Evolutionary conservation across 306 rosid species (phyloP).

Genomic region (Cercis canadensis): DNA sequence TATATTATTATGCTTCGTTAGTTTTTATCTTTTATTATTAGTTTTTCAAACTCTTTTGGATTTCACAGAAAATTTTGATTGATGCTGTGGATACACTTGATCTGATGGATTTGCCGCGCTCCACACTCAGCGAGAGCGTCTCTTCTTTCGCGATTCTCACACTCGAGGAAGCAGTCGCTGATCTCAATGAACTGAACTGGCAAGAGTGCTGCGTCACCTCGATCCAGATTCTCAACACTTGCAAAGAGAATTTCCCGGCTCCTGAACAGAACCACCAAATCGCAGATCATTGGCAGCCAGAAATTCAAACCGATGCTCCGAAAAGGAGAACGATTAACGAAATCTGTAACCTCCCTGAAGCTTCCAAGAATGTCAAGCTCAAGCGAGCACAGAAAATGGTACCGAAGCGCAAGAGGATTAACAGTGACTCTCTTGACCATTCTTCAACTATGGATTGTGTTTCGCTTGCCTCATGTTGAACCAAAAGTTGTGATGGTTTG

Average conservation of each 20-base stretch:
- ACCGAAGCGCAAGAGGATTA: conserved; percentile 46
- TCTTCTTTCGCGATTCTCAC: conserved; percentile 46
- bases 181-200: conserved; percentile 71
- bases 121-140: conserved; percentile 58
- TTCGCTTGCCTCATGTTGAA: conserved; percentile 56
- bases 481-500: background rate
- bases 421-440: conserved; percentile 11
- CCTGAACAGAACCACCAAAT: conserved; percentile 23
- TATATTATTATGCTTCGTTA: background rate
- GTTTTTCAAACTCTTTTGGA: conserved; percentile 3
- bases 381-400: conserved; percentile 30
- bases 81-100: conserved; percentile 60
- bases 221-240: conserved; percentile 48
- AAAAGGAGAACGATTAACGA: background rate
- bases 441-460: conserved; percentile 44
- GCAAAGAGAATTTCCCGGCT: conserved; percentile 32
- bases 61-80: conserved; percentile 50
- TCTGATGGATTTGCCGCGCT: conserved; percentile 62
- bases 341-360: conserved; percentile 8
- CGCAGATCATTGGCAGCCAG: conserved; percentile 5
- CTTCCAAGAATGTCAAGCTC: background rate
- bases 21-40: background rate
- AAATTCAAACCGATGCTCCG: background rate
- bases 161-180: conserved; percentile 56
- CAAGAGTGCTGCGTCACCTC: conserved; percentile 85